Percentiles rank a stretch among this genome's conserved stretches.
phyloP scores from a whole-genome alignment of 352 stramenopile genomes.

The Pythium chondricola region DNA sequence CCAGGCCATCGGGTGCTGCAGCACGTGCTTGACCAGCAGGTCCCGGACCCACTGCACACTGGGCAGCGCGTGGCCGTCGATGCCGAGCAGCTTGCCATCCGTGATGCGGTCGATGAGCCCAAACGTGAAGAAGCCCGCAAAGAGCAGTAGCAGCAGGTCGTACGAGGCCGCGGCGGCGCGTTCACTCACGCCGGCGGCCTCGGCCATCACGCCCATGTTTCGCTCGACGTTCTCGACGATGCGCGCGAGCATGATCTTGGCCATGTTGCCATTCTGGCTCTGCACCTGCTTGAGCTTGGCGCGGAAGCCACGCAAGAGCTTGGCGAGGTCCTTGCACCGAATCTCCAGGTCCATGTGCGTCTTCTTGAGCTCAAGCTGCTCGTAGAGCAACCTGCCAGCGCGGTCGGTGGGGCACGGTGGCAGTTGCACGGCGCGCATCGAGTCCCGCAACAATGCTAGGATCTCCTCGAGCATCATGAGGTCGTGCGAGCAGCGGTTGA shows the following conservation, averaged over 20 bases:
- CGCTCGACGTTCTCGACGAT: slow-evolving; percentile 55
- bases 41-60: slow-evolving; percentile 50
- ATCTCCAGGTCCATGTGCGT: slow-evolving; percentile 82
- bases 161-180: slow-evolving; percentile 59
- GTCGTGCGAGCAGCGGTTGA: slow-evolving; percentile 91
- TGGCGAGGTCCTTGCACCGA: slow-evolving; percentile 91
- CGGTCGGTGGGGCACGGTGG: slow-evolving; percentile 87
- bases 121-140: slow-evolving; percentile 91
- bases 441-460: slow-evolving; percentile 92
- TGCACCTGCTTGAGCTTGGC: slow-evolving; percentile 88
- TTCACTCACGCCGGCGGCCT: slow-evolving; percentile 60
- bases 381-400: slow-evolving; percentile 86
- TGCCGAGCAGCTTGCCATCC: slow-evolving; percentile 83
- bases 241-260: slow-evolving; percentile 63
- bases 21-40: slow-evolving; percentile 33
- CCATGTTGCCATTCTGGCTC: slow-evolving; percentile 70
- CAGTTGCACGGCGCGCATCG: slow-evolving; percentile 88
- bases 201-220: slow-evolving; percentile 52
- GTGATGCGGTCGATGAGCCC: slow-evolving; percentile 94
- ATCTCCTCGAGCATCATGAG: slow-evolving; percentile 96
- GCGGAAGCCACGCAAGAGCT: slow-evolving; percentile 86
- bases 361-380: slow-evolving; percentile 89
- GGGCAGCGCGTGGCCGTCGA: slow-evolving; percentile 33
- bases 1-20: slow-evolving; percentile 38
- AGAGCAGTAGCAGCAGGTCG: slow-evolving; percentile 89